These are phyloP conservation scores for Plectosphaerella plurivora DNA, from an alignment of 2,329 filamentous ascomycete species.

Conservation along the genomic window DNA sequence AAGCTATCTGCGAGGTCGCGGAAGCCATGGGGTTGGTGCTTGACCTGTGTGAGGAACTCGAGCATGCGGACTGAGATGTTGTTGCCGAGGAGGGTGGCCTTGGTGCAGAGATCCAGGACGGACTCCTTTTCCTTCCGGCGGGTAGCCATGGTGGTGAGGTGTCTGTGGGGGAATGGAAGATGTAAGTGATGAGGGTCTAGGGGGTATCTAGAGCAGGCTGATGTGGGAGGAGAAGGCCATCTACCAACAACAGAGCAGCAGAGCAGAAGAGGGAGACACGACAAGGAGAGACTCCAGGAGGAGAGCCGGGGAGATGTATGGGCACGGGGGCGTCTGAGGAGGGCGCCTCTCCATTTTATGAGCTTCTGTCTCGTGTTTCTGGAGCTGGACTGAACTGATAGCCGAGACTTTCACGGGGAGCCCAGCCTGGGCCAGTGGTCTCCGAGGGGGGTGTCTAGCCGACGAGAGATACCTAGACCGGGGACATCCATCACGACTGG, in stretches of 20 bases:
- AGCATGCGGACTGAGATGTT: slow-evolving; percentile 61
- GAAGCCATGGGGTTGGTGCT: slow-evolving; percentile 50
- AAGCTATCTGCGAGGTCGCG: slow-evolving; percentile 60
- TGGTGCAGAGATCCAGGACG: slow-evolving; percentile 47
- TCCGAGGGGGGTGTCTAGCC: no score
- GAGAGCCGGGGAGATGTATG: neutral
- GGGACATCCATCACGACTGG: no score
- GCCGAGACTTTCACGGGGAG: no score
- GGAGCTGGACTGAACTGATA: no score
- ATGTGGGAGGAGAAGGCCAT: neutral
- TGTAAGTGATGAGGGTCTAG: neutral
- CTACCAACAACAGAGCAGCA: neutral
- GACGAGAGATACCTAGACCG: no score
- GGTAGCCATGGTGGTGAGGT: neutral
- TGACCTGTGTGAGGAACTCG: slow-evolving; percentile 56
- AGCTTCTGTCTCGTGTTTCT: no score
- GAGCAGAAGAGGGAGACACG: neutral
- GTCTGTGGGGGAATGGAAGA: neutral
- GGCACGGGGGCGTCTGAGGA: no score
- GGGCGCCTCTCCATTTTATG: no score
- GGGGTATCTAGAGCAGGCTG: neutral
- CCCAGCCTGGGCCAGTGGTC: no score
- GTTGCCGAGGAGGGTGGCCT: slow-evolving; percentile 56
- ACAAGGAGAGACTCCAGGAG: neutral
- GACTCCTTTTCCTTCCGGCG: slow-evolving; percentile 19